Base-by-base conservation (phyloP, 139 green algal species). In the Haematococcus lacustris region DNA sequence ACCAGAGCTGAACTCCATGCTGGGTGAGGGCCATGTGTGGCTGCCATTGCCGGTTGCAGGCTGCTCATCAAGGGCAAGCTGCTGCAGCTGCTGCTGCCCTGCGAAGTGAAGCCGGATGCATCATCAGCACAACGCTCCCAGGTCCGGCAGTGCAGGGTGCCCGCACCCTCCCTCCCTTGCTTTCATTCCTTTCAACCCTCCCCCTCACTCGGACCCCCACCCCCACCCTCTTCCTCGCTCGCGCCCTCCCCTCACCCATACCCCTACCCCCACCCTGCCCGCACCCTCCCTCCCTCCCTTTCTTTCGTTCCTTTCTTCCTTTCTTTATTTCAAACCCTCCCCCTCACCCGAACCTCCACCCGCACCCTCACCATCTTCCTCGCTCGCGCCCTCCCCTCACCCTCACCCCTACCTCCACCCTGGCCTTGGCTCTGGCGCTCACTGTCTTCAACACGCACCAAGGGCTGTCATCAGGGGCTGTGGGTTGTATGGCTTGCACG, bases 11-110 rank as follows among this genome's bases (percentile, higher is more conserved):
- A 57, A 57, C 17, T 57, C 21, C n/a, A n/a, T n/a, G n/a, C n/a
- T n/a, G n/a, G n/a, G n/a, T n/a, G n/a, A n/a, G n/a, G n/a, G n/a
- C n/a, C n/a, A n/a, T n/a, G n/a, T n/a, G n/a, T n/a, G n/a, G n/a
- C n/a, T n/a, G n/a, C n/a, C n/a, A n/a, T n/a, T n/a, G n/a, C n/a
- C n/a, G n/a, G n/a, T n/a, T 51, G 63, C 67, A 72, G 67, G 2
- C 78, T 98, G 67, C 86, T 97, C 33, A 87, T 94, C 68, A 95
- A 94, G 81, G 90, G 87, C 47, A 85, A 81, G 40, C 73, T 96
- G 78, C 85, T 98, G 77, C 88, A 96, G 80, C 85, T 97, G 71
- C 39, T 76, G 38, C 79, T 97, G 61, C 86, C 88, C 0, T 84
- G 75, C 7, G 90, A 96, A 82, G 91, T 95, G 66, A 50, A 77